Evolutionary conservation across 345 rosid species (phyloP).

Genomic region (Corymbia maculata): DNA sequence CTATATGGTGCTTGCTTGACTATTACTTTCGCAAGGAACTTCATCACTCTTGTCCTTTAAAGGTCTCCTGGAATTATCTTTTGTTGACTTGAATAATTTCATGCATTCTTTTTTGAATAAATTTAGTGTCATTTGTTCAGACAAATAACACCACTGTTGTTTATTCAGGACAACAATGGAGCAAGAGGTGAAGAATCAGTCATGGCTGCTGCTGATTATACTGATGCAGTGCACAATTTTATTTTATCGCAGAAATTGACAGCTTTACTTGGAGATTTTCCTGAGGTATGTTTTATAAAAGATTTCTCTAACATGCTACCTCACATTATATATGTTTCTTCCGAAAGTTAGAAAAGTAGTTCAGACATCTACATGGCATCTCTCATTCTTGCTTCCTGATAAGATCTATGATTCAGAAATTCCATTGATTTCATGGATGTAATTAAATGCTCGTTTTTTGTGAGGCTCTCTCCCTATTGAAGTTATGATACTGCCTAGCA

Average conservation of each 20-base stretch:
- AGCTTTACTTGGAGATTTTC: constrained; percentile 71
- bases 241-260: constrained; percentile 76
- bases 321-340: not conserved
- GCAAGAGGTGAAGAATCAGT: constrained; percentile 51
- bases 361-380: not conserved
- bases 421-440: not conserved
- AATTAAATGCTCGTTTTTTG: not conserved
- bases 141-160: not conserved
- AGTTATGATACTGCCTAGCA: not conserved
- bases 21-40: constrained; percentile 78
- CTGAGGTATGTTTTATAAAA: constrained; percentile 51
- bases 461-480: not conserved
- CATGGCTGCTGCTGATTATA: constrained; percentile 48
- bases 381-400: not conserved
- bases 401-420: not conserved
- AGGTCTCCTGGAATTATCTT: constrained; percentile 20
- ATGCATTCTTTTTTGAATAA: not conserved
- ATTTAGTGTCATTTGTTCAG: not conserved
- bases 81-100: not conserved
- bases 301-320: not conserved
- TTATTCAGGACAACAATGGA: constrained; percentile 35
- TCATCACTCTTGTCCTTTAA: constrained; percentile 40
- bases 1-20: constrained; percentile 95
- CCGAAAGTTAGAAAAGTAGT: not conserved
- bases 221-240: constrained; percentile 82